These are phyloP conservation scores for Chaetomium sp. DNA, from an alignment of 2,329 filamentous ascomycete genomes.

Conservation along the genomic window DNA sequence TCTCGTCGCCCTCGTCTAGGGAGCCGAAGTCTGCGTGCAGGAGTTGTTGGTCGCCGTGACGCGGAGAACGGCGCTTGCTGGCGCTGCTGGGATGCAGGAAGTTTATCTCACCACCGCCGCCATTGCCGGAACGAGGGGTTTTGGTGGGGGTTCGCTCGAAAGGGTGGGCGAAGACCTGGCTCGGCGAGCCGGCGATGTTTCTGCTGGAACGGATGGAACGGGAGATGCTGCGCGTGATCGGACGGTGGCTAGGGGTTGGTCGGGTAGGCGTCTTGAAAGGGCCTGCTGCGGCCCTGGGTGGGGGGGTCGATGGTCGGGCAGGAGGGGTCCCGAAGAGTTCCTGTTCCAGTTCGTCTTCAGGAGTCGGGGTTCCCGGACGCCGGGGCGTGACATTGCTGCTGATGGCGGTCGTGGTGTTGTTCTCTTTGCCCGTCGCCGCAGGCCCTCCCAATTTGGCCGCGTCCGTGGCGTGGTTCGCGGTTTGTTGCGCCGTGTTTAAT, in stretches of 20 bases:
- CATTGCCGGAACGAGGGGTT: slow-evolving; percentile 31
- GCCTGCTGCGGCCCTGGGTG: slow-evolving; percentile 40
- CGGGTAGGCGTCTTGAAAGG: slow-evolving; percentile 57
- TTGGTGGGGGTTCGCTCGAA: slow-evolving; percentile 44
- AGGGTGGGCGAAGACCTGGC: slow-evolving; percentile 29
- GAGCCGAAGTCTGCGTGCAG: slow-evolving; percentile 24
- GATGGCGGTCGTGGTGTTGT: slow-evolving; percentile 20
- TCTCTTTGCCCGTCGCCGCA: slow-evolving; percentile 38
- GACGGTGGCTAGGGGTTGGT: slow-evolving; percentile 55
- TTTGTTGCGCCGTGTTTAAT: slow-evolving; percentile 45
- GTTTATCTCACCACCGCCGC: background rate
- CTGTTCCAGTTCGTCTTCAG: slow-evolving; percentile 39
- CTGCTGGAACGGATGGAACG: slow-evolving; percentile 40
- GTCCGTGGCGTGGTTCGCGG: slow-evolving; percentile 32
- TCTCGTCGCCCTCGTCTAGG: slow-evolving; percentile 26
- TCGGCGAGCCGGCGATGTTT: slow-evolving; percentile 37
- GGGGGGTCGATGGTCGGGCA: slow-evolving; percentile 45
- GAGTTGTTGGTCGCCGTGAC: slow-evolving; percentile 23
- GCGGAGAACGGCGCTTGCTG: slow-evolving; percentile 38
- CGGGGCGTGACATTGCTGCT: too few relatives aligned
- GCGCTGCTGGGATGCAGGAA: slow-evolving; percentile 11
- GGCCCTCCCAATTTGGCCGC: slow-evolving; percentile 26
- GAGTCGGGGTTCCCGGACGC: slow-evolving; percentile 26
- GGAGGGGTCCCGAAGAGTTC: slow-evolving; percentile 61
- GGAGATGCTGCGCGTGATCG: slow-evolving; percentile 54